Evolutionary conservation across 352 stramenopile genomes (phyloP), one percentile per base, ranked within the genome.

Genomic region (Pythium rishiriense): DNA sequence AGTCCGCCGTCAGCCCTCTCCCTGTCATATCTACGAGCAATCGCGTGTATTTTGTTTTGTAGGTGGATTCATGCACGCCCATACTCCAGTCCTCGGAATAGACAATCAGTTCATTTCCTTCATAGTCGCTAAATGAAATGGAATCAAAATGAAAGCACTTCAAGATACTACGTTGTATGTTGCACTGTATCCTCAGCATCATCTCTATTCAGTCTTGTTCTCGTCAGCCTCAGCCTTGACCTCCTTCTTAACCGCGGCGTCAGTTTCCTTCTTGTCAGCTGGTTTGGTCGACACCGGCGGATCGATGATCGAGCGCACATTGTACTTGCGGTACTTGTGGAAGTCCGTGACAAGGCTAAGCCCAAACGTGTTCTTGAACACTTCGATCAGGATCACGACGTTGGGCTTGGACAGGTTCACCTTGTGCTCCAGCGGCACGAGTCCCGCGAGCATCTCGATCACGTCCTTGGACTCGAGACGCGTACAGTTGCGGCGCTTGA

Each of bases 401-500:
- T 78, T 74, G 1, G 84, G 84, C 19, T 72, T 73, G 11, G 78
- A 88, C 17, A 93, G 64, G 68, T 93, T 90, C 55, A 93, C 84
- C 67, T 90, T 93, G 62, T 93, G 84, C 26, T 85, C 63, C 1
- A 71, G 37, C 4, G 74, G 77, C 7, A 93, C 74, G 48, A 90
- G 50, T 19, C 76, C 75, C 22, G 76, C 84, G 26, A 89, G 76
- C 24, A 70, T 72, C 48, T 89, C 81, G 47, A 93, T 91, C 45
- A 90, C 79, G 45, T 93, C 82, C 73, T 83, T 88, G 24, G 76
- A 81, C 48, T 83, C 81, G 21, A 93, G 64, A 26, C 86, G 78
- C 12, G 76, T 87, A 64, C 82, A 93, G 62, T 91, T 93, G 24
- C 84, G 82, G 28, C 83, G 80, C 71, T 91, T 91, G 53, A 93